A percentile compares a stretch with the other conserved stretches of the same genome.
phyloP scores from a whole-genome alignment of 2,329 filamentous ascomycete species.

The Verticillium nubilum region DNA sequence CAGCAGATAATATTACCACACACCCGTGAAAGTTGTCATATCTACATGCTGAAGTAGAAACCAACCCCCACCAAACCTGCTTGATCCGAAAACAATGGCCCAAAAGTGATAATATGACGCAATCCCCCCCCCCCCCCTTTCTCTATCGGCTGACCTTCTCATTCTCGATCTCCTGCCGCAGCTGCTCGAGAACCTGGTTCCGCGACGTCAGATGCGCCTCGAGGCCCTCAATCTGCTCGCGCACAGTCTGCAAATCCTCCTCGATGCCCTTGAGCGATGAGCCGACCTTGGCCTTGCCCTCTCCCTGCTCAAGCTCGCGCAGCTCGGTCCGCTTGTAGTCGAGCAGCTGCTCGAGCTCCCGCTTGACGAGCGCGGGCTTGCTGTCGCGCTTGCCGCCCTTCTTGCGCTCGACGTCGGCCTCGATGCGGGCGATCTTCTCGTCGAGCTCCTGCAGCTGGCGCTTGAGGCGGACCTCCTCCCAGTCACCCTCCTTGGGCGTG shows the following conservation, averaged over 20 bases:
- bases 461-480: slow-evolving; percentile 94
- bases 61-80: background rate
- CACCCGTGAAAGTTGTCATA: background rate
- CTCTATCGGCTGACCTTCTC: slow-evolving; percentile 57
- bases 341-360: slow-evolving; percentile 86
- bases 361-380: slow-evolving; percentile 87
- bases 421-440: slow-evolving; percentile 77
- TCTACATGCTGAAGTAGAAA: background rate
- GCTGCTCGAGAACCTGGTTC: slow-evolving; percentile 67
- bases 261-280: slow-evolving; percentile 69
- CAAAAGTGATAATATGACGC: background rate
- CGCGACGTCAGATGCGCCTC: slow-evolving; percentile 75
- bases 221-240: slow-evolving; percentile 87
- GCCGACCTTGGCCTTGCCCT: slow-evolving; percentile 62
- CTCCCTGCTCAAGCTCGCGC: slow-evolving; percentile 67
- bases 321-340: slow-evolving; percentile 88
- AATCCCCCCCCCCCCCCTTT: background rate
- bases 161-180: slow-evolving; percentile 79
- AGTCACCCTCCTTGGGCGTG: slow-evolving; percentile 67
- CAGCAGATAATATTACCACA: background rate
- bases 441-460: slow-evolving; percentile 89
- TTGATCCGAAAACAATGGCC: background rate
- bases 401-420: slow-evolving; percentile 63
- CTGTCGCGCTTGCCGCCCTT: slow-evolving; percentile 62
- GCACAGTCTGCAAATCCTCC: slow-evolving; percentile 86